Evolutionary conservation across 805 yeast genomes (phyloP).

Genomic region (Wickerhamomyces subpelliculosus): DNA sequence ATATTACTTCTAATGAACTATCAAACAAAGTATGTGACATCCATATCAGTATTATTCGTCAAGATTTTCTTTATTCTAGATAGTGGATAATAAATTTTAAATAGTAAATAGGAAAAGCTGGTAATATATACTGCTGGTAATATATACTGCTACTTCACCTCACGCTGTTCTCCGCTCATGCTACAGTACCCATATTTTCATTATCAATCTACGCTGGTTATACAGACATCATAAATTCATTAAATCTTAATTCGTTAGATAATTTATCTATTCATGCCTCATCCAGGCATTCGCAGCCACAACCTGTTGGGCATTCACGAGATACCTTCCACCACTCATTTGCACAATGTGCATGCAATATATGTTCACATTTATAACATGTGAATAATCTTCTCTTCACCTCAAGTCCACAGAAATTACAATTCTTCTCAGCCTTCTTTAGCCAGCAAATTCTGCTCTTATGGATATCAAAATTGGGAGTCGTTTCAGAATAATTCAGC

Average conservation of each 20-base stretch:
- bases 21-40: no score
- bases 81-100: no score
- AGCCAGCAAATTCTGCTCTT: conserved; percentile 22
- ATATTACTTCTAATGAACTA: no score
- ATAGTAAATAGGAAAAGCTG: no score
- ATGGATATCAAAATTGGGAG: conserved; percentile 26
- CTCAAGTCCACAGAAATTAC: conserved; percentile 60
- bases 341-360: conserved; percentile 75
- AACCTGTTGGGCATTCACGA: conserved; percentile 72
- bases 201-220: no score
- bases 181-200: no score
- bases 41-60: no score
- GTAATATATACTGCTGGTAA: no score
- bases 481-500: conserved; percentile 34
- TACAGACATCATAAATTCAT: neutral
- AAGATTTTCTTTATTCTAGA: no score
- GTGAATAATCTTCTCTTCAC: conserved; percentile 55
- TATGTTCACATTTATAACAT: conserved; percentile 73
- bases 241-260: neutral
- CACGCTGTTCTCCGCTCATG: no score
- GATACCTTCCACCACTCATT: conserved; percentile 64
- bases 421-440: conserved; percentile 31
- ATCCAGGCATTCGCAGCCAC: conserved; percentile 68
- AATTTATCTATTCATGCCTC: neutral
- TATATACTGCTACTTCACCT: no score